phyloP scores from a whole-genome alignment of 2,329 filamentous ascomycete species.

The Berkeleyomyces rouxiae region DNA sequence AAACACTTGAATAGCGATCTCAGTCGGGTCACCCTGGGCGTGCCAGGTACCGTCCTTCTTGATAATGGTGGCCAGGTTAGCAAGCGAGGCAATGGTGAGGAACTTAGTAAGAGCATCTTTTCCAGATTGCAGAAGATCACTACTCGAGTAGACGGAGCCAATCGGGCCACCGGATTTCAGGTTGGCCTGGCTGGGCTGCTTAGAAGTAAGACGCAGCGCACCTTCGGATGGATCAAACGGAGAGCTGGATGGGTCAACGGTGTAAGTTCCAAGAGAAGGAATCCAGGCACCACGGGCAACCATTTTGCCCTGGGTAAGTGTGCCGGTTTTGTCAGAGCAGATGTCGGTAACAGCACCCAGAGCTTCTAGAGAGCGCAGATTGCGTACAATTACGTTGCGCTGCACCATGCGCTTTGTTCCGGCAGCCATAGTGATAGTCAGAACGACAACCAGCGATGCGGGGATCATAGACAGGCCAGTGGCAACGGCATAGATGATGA shows the following conservation, averaged over 20 bases:
- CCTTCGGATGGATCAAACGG: slow-evolving; percentile 41
- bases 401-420: slow-evolving; percentile 37
- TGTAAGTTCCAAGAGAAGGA: slow-evolving; percentile 38
- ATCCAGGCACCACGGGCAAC: slow-evolving; percentile 43
- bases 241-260: slow-evolving; percentile 36
- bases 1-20: slow-evolving; percentile 58
- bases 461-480: slow-evolving; percentile 34
- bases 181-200: slow-evolving; percentile 25
- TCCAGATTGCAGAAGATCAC: slow-evolving; percentile 26
- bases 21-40: slow-evolving; percentile 48
- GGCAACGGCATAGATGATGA: slow-evolving; percentile 39
- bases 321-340: slow-evolving; percentile 41
- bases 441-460: slow-evolving; percentile 31
- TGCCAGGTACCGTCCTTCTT: slow-evolving; percentile 34
- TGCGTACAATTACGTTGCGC: slow-evolving; percentile 36
- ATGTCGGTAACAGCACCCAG: slow-evolving; percentile 44
- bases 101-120: slow-evolving; percentile 29
- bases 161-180: slow-evolving; percentile 20
- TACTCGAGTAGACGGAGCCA: slow-evolving; percentile 17
- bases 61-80: slow-evolving; percentile 35
- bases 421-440: slow-evolving; percentile 43
- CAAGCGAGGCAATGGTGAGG: slow-evolving; percentile 41
- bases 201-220: slow-evolving; percentile 25
- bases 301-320: slow-evolving; percentile 48
- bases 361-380: slow-evolving; percentile 37